Base-by-base conservation (phyloP, 2,329 filamentous ascomycete species). In the Seiridium cupressi region DNA sequence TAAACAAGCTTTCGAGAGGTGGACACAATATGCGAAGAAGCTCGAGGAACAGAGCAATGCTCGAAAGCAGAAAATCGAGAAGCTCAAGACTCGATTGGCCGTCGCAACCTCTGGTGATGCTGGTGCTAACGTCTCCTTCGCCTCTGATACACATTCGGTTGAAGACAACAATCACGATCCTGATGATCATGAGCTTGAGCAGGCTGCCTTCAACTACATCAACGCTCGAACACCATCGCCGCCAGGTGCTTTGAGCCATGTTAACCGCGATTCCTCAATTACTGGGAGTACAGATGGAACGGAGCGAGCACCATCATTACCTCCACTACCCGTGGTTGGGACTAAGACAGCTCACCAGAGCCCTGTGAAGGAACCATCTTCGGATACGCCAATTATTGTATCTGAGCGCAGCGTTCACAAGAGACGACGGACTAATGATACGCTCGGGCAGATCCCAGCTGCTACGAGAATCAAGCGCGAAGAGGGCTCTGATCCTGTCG, bases 311-410 rank as follows among this genome's bases (percentile, higher is more conserved):
- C 55, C 55, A 32, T 58, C 65, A 18, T 64, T 78, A 3, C 76
- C 76, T 34, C 66, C 68, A 11, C 60, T 76, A 7, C 68, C 60
- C 57, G 18, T 51, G 60, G 5, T 55, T 49, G n/a, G 47, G 53
- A n/a, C 32, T 18, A 35, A 18, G 4, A 4, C 42, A 11, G 7
- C 44, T 3, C 38, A 35, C 10, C 51, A 64, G 13, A 44, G 55
- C 36, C 9, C 49, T 3, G 65, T 85, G 32, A 85, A 86, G 64
- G 83, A 86, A 62, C 79, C 80, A 11, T 83, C 80, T 4, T 87
- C 84, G 0, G 83, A 86, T 60, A 68, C 67, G 2, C 82, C 80
- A 0, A 71, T 85, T 1, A 66, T 87, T 5, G 70, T 86, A 2
- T 84, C 77, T 3, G 82, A 84, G 62, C 78, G 81, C 11, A 67